phyloP scores from a whole-genome alignment of 176 grass and related monocot species.

The Carex pumila region DNA sequence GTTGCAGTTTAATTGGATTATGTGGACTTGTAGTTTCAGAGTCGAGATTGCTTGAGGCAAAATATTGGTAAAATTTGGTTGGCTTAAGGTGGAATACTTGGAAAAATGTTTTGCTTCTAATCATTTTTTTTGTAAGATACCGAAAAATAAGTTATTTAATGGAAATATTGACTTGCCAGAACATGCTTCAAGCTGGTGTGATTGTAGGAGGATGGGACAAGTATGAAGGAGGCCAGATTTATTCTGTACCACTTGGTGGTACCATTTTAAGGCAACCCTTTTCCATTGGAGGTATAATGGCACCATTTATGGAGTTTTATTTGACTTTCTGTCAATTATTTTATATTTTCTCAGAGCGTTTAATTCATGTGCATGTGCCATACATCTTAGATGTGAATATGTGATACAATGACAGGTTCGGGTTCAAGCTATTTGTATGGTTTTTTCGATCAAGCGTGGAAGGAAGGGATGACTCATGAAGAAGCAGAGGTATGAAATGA shows the following conservation, averaged over 20 bases:
- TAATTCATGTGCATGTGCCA: background rate
- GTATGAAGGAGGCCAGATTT: constrained; percentile 95
- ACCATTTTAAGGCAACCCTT: constrained; percentile 79
- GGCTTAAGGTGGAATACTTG: background rate
- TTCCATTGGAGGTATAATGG: constrained; percentile 74
- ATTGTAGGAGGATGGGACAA: constrained; percentile 99
- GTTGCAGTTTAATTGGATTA: background rate
- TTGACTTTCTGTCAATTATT: background rate
- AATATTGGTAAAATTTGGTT: background rate
- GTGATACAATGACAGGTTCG: constrained; percentile 47
- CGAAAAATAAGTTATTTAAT: background rate
- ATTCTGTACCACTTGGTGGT: constrained; percentile 82
- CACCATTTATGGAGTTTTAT: background rate
- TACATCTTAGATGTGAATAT: background rate
- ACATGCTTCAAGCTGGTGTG: constrained; percentile 91
- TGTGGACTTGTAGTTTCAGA: background rate
- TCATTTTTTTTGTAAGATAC: background rate
- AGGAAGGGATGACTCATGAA: constrained; percentile 81
- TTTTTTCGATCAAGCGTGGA: constrained; percentile 95
- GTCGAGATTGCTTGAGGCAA: background rate
- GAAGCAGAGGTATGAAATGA: constrained; percentile 71
- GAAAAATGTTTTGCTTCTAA: background rate
- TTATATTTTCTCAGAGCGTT: background rate
- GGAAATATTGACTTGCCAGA: constrained; percentile 31
- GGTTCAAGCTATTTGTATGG: constrained; percentile 88